A percentile compares a stretch with the other conserved stretches of the same genome.
These are phyloP conservation scores for Ceratobasidium theobromae DNA, from an alignment of 1,284 basidiomycete genomes.

Conservation along the genomic window DNA sequence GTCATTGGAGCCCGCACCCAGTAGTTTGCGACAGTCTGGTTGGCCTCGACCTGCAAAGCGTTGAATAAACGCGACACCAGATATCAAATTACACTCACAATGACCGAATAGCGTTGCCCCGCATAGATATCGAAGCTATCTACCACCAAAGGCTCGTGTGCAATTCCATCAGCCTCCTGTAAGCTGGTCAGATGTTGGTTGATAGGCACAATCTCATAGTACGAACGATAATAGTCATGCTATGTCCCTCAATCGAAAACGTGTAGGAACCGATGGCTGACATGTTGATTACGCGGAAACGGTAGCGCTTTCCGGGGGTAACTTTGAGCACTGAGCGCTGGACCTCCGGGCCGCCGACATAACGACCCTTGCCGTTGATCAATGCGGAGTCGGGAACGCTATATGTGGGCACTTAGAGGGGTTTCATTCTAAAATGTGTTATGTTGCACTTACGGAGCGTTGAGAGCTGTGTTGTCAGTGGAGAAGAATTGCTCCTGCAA, in stretches of 20 bases:
- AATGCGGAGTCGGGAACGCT: constrained; percentile 17
- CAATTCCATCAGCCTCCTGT: constrained; percentile 21
- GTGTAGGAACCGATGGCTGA: constrained; percentile 23
- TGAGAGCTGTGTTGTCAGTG: constrained; percentile 8
- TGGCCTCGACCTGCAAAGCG: not conserved
- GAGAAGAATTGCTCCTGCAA: constrained; percentile 3
- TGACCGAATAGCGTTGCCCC: constrained; percentile 15
- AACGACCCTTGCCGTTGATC: constrained; percentile 28
- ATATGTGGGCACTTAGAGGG: not conserved
- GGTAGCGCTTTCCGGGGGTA: constrained; percentile 1
- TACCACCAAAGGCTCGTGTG: constrained; percentile 17
- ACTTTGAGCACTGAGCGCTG: constrained; percentile 8
- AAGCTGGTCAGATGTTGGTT: not conserved
- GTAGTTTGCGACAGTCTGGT: constrained; percentile 24
- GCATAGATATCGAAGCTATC: constrained; percentile 23
- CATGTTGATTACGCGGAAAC: constrained; percentile 13
- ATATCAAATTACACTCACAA: not conserved
- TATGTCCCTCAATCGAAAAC: constrained; percentile 13
- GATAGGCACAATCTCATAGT: not conserved
- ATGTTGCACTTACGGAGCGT: not conserved
- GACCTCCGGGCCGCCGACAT: constrained; percentile 13
- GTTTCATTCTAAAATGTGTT: not conserved
- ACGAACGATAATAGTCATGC: constrained; percentile 13
- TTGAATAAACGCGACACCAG: not conserved
- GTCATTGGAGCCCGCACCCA: constrained; percentile 21